Percentiles rank a stretch among this genome's conserved stretches.
Conservation (phyloP, 2,329 filamentous ascomycete species). For the Colletotrichum plurivorum region DNA sequence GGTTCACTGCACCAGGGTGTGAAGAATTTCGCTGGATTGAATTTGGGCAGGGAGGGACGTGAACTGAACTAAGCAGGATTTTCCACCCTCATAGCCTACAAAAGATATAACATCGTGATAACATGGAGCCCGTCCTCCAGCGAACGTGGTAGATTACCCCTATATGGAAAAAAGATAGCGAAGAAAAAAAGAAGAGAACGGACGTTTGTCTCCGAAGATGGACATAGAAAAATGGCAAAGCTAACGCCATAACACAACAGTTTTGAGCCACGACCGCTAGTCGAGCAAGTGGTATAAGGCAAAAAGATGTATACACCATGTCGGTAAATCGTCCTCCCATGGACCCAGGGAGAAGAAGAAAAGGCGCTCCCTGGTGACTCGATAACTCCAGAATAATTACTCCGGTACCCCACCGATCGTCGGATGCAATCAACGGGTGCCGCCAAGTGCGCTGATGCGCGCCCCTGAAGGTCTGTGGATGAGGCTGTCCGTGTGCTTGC, state of each 20-base stretch:
- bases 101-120: conserved; percentile 29
- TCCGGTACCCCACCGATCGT: background rate
- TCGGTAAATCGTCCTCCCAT: conserved; percentile 40
- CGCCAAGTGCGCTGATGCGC: conserved; percentile 74
- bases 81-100: conserved; percentile 26
- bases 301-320: conserved; percentile 32
- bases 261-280: conserved; percentile 27
- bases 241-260: conserved; percentile 28
- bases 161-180: background rate
- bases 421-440: conserved; percentile 57
- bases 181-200: no score
- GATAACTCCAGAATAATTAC: background rate
- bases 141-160: conserved; percentile 22
- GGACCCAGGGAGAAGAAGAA: conserved; percentile 3
- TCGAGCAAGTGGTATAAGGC: conserved; percentile 39
- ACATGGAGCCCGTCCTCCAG: conserved; percentile 18
- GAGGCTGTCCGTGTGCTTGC: conserved; percentile 70
- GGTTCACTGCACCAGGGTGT: background rate
- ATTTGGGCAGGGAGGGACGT: conserved; percentile 23
- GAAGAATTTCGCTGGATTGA: conserved; percentile 11
- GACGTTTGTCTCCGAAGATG: conserved; percentile 5
- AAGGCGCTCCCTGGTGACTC: conserved; percentile 1
- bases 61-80: conserved; percentile 26
- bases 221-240: conserved; percentile 12
- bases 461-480: conserved; percentile 75